Conservation (phyloP, 805 yeast genomes). For the Myxozyma geophila region DNA sequence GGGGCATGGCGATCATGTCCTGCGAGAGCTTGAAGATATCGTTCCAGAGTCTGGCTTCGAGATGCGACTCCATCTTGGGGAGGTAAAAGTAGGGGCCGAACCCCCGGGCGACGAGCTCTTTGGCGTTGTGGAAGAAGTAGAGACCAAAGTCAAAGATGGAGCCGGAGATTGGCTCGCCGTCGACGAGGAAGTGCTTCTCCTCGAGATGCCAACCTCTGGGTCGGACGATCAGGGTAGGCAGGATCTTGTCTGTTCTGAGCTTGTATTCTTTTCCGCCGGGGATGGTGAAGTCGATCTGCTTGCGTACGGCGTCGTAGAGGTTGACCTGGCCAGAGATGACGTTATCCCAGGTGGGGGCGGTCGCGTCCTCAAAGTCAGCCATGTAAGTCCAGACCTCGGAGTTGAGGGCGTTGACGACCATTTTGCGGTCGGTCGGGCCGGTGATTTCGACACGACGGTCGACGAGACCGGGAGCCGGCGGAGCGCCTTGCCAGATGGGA, state of each 20-base stretch:
- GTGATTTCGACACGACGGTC: conserved; percentile 78
- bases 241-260: conserved; percentile 56
- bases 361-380: conserved; percentile 77
- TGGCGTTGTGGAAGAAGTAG: conserved; percentile 71
- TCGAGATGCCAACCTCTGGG: conserved; percentile 77
- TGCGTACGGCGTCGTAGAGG: conserved; percentile 69
- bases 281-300: conserved; percentile 51
- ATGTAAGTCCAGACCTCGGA: conserved; percentile 72
- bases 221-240: conserved; percentile 59
- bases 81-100: conserved; percentile 74
- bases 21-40: conserved; percentile 68
- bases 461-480: conserved; percentile 67
- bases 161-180: conserved; percentile 70
- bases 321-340: conserved; percentile 71
- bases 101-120: conserved; percentile 59
- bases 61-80: conserved; percentile 78
- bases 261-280: conserved; percentile 53
- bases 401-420: conserved; percentile 75
- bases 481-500: conserved; percentile 72
- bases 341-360: conserved; percentile 72
- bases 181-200: conserved; percentile 67
- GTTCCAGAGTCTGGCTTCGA: conserved; percentile 77
- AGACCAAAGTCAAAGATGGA: conserved; percentile 71
- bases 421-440: conserved; percentile 75
- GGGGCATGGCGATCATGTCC: conserved; percentile 63